Evolutionary conservation across 768 basidiomycete genomes (phyloP).

Genomic region (Cyclocybe aegerita): DNA sequence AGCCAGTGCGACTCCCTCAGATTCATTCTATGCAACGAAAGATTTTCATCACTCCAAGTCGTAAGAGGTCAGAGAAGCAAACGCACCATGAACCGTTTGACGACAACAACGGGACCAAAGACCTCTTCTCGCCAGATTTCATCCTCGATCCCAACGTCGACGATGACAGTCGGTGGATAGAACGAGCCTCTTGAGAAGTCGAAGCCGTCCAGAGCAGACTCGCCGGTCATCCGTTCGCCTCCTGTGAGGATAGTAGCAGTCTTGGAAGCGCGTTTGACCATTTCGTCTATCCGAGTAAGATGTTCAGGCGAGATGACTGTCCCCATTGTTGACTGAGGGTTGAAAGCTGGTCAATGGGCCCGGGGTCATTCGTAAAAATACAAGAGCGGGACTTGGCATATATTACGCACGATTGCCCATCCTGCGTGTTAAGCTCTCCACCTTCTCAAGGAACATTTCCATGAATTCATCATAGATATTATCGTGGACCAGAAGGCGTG

Average conservation of each 20-base stretch:
- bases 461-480: conserved; percentile 70
- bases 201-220: conserved; percentile 65
- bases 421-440: conserved; percentile 55
- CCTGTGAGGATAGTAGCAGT: conserved; percentile 56
- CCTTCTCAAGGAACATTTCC: conserved; percentile 58
- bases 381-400: not conserved
- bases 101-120: conserved; percentile 83
- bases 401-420: conserved; percentile 74
- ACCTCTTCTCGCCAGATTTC: conserved; percentile 82
- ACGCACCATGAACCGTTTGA: conserved; percentile 42
- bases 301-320: conserved; percentile 70
- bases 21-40: conserved; percentile 44
- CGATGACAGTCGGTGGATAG: conserved; percentile 78
- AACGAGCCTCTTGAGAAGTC: conserved; percentile 74
- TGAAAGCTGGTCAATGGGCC: conserved; percentile 51
- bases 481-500: conserved; percentile 75
- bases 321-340: conserved; percentile 75
- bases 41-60: not conserved
- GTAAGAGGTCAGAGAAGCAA: not conserved
- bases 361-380: not conserved
- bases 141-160: conserved; percentile 53
- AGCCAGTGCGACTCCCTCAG: conserved; percentile 66
- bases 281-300: conserved; percentile 60
- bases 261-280: conserved; percentile 41
- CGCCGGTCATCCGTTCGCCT: conserved; percentile 62